Evolutionary conservation across 2,329 filamentous ascomycete species (phyloP).

Genomic region (Scedosporium aurantiacum): DNA sequence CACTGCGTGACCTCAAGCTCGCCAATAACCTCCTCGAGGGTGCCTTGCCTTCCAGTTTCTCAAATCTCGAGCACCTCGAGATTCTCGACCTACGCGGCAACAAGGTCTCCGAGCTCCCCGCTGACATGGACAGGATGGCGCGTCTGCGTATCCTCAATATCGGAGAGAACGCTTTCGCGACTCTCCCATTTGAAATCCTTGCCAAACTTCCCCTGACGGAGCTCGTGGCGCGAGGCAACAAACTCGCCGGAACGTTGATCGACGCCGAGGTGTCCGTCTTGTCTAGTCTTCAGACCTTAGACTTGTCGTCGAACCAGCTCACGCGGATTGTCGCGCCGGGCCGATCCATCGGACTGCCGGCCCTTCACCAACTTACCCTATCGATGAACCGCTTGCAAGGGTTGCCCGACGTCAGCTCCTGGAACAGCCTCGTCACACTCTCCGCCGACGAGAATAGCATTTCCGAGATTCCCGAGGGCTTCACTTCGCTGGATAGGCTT

Average conservation of each 20-base stretch:
- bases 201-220: constrained; percentile 60
- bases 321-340: constrained; percentile 35
- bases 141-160: constrained; percentile 68
- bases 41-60: constrained; percentile 51
- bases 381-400: constrained; percentile 67
- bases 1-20: constrained; percentile 69
- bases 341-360: constrained; percentile 51
- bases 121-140: constrained; percentile 53
- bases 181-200: constrained; percentile 60
- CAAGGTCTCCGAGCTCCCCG: constrained; percentile 59
- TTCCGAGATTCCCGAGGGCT: constrained; percentile 61
- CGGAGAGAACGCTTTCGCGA: constrained; percentile 64
- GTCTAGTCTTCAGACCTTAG: constrained; percentile 59
- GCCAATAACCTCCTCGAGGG: constrained; percentile 67
- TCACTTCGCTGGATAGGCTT: constrained; percentile 55
- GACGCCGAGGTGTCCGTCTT: constrained; percentile 47
- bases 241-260: constrained; percentile 62
- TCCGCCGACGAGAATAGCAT: constrained; percentile 76
- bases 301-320: constrained; percentile 68
- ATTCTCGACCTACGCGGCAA: constrained; percentile 75
- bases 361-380: constrained; percentile 62
- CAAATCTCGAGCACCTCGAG: constrained; percentile 59
- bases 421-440: constrained; percentile 62
- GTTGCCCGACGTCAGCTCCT: constrained; percentile 64
- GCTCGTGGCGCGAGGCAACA: constrained; percentile 66